phyloP scores from a whole-genome alignment of 148 eudicot species.

The Selenicereus undatus region DNA sequence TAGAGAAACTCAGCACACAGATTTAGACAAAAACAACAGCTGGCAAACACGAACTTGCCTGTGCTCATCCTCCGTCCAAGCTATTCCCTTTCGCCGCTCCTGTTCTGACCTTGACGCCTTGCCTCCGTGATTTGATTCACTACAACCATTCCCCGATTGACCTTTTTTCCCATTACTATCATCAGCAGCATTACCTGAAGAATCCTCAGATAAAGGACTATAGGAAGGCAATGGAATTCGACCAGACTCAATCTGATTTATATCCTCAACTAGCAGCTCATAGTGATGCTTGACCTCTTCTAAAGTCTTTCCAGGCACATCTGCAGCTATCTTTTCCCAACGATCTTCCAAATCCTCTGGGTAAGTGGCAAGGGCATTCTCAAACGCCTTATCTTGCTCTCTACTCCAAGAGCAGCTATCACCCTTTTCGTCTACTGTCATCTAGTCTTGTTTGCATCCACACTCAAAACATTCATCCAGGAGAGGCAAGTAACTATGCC shows the following conservation, averaged over 20 bases:
- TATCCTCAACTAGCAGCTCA: constrained; percentile 66
- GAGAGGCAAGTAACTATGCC: not conserved
- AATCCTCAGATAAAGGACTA: constrained; percentile 53
- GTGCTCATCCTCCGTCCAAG: constrained; percentile 99
- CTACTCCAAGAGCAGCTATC: constrained; percentile 58
- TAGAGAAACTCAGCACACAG: constrained; percentile 1
- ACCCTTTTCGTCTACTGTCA: constrained; percentile 50
- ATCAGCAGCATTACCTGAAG: constrained; percentile 39
- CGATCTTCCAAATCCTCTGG: constrained; percentile 55
- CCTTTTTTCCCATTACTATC: constrained; percentile 59
- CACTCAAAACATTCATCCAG: constrained; percentile 20
- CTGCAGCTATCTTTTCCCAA: constrained; percentile 77
- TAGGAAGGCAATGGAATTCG: constrained; percentile 70
- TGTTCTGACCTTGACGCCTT: constrained; percentile 74
- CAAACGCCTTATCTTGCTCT: constrained; percentile 84
- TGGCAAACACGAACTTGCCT: constrained; percentile 40
- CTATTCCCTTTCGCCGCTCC: constrained; percentile 90
- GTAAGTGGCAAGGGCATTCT: constrained; percentile 71
- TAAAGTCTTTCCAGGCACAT: constrained; percentile 69
- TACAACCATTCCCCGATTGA: constrained; percentile 36
- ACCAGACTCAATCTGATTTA: constrained; percentile 72
- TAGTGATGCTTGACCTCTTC: constrained; percentile 78
- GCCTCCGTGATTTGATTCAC: constrained; percentile 58
- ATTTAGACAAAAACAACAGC: constrained; percentile 6
- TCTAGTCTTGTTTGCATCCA: constrained; percentile 29